phyloP scores from a whole-genome alignment of 2,329 filamentous ascomycete species.

The Cordyceps sp. region DNA sequence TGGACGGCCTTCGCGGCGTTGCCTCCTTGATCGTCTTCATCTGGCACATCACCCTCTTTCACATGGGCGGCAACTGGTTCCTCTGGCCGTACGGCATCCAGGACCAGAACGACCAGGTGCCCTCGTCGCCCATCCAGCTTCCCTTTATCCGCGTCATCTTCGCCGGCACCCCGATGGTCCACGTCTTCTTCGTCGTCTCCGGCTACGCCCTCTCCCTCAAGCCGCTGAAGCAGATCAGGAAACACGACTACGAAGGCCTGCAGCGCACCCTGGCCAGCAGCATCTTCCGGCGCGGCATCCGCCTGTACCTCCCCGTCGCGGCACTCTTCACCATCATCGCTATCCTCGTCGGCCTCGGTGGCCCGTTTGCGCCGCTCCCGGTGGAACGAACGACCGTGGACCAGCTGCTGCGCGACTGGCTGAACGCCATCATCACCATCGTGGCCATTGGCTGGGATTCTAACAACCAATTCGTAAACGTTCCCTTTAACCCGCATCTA shows the following conservation, averaged over 20 bases:
- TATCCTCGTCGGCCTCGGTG: not conserved
- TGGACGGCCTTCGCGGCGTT: not conserved
- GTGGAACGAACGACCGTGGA: not conserved
- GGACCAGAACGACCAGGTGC: not conserved
- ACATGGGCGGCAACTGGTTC: not conserved
- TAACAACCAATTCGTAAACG: not conserved
- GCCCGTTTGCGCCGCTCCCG: not conserved
- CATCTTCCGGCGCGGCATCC: not conserved
- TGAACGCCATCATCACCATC: not conserved
- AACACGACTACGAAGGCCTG: not conserved
- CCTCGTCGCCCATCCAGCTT: not conserved
- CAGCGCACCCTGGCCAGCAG: not conserved
- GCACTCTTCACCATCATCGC: not conserved
- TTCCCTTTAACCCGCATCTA: not conserved
- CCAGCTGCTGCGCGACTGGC: not conserved
- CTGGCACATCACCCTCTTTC: not conserved
- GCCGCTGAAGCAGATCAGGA: not conserved
- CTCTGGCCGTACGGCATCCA: not conserved
- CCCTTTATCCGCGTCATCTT: not conserved
- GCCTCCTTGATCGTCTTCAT: not conserved
- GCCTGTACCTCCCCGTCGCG: not conserved
- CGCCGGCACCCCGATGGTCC: not conserved
- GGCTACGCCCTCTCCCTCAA: not conserved
- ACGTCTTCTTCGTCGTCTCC: not conserved
- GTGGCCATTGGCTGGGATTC: not conserved